Evolutionary conservation across 495 filamentous ascomycete genomes (phyloP), one percentile per base, ranked within the genome.

Genomic region (Aspergillus sparsus): DNA sequence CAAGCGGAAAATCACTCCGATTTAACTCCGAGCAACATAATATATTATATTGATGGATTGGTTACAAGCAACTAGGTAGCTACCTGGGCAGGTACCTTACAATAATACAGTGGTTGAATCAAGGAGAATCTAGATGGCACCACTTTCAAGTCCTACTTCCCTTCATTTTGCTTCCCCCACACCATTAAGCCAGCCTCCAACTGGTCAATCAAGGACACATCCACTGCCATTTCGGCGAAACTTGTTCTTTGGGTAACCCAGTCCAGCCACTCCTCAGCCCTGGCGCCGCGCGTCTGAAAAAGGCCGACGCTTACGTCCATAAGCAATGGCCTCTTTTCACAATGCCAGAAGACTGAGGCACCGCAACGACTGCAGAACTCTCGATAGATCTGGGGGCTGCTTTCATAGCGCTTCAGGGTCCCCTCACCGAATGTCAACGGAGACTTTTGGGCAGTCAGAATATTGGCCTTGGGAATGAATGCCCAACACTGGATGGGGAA

Each of bases 401-500:
- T 86, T 7, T 73, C 66, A 68, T 87, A 87, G 18, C 58, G 70
- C 57, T 72, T 77, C 66, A 89, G 71, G 2, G 75, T 80, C 5
- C 83, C 80, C 7, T 69, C 56, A 16, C 52, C 45, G 57, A 83
- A 86, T 27, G 77, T 68, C 5, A 84, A 68, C 0, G 71, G 68
- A 5, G 66, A 64, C 57, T 67, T 31, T 54, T 73, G 57, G 10
- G 60, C 54, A 33, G 85, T 74, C 53, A 74, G 71, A 60, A 91
- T 84, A 62, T 89, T 87, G 8, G 71, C 68, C 51, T 79, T 80
- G 5, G 87, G 87, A 13, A 89, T 70, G 60, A 90, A 91, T 0
- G 84, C 79, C 87, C 89, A 92, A 8, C 78, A 69, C 60, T 88
- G 85, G 52, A 88, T 82, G 49, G 90, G 87, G 66, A 85, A 87